phyloP scores from a whole-genome alignment of 2,329 filamentous ascomycete species.

The Hypomyces rosellus region DNA sequence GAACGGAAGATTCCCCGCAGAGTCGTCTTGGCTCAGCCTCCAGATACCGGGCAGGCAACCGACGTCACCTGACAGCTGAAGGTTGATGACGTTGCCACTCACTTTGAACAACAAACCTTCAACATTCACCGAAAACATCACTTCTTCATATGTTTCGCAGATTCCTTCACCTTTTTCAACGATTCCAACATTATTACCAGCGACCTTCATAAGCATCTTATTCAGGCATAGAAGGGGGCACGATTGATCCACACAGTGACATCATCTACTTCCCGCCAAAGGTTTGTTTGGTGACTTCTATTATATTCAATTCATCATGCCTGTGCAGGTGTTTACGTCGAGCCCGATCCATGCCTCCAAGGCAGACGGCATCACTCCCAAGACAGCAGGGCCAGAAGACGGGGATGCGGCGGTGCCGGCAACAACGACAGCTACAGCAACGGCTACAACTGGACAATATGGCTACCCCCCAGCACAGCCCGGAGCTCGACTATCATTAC shows the following conservation, averaged over 20 bases:
- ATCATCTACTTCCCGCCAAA: too few species aligned
- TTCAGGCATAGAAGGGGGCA: too few species aligned
- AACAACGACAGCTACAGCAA: constrained; percentile 26
- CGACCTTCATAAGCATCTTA: neutral
- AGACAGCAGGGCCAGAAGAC: constrained; percentile 31
- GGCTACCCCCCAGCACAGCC: constrained; percentile 40
- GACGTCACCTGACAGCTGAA: neutral
- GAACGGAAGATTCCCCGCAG: neutral
- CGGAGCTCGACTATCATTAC: constrained; percentile 38
- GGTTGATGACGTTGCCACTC: neutral
- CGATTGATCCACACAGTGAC: too few species aligned
- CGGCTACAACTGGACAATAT: constrained; percentile 18
- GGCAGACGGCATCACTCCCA: constrained; percentile 41
- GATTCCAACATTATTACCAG: neutral
- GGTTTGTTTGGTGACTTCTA: too few species aligned
- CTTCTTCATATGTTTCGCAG: neutral
- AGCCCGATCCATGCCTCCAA: constrained; percentile 55
- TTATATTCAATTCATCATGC: constrained; percentile 36
- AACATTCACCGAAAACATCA: neutral
- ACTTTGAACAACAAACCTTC: neutral
- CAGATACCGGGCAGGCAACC: neutral
- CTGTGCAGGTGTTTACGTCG: constrained; percentile 52
- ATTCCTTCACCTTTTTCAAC: neutral
- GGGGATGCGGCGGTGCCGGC: constrained; percentile 11
- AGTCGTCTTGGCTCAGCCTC: neutral